Base-by-base conservation (phyloP, 306 rosid genomes). In the Fragaria nilgerrensis region DNA sequence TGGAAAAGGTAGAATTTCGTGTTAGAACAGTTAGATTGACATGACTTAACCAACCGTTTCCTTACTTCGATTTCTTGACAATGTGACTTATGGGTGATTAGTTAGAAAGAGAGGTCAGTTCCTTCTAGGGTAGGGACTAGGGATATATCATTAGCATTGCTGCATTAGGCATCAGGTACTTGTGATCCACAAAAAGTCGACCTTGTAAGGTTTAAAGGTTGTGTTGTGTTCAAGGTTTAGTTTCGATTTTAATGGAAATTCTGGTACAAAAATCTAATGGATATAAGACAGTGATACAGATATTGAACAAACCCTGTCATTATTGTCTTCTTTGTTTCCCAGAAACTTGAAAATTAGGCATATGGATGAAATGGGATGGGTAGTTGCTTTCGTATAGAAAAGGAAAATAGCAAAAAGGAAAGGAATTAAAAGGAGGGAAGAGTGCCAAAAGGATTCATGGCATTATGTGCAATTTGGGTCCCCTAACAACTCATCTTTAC, bases 351-450 rank as follows among this genome's bases (percentile, higher is more conserved):
- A 78, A 56, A 75, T 80, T 45, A n/a, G 82, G 78, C 29, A 79
- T 80, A 75, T 87, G 97, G 96, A 84, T 88, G 88, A 82, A 78
- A 84, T 81, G 59, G 78, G 74, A 74, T 37, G 85, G 71, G 74
- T 81, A 34, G 73, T 86, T 80, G 86, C 86, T 89, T 87, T 86
- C 91, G 36, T 36, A 34, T 53, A 65, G 65, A 75, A 77, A 63
- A 75, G 50, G 76, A 70, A 85, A 83, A 84, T 23, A 79, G 73
- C 76, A 83, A 82, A 77, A 85, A 75, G 70, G 70, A 36, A 66
- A 44, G 81, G 78, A 77, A 75, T 44, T 75, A 81, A 86, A 79
- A 75, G 85, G 78, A 50, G 83, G 73, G 79, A 78, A 79, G 84
- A 83, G 79, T 41, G 87, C 75, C 87, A 82, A 85, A 84, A 79